phyloP scores from a whole-genome alignment of 192 early-diverging fungal species.

The Mortierella alpina region DNA sequence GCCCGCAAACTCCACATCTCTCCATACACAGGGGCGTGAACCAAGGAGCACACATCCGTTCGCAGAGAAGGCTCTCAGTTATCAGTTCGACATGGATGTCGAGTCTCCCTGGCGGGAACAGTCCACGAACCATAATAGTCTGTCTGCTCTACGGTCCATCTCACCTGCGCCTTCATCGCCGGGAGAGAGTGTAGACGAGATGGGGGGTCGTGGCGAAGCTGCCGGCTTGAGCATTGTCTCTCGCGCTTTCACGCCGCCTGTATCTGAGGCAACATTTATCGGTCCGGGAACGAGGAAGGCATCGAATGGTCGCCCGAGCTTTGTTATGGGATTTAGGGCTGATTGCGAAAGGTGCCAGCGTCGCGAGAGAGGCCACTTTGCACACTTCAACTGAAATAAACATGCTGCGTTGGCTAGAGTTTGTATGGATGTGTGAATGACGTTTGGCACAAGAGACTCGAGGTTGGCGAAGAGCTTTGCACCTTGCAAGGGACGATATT shows the following conservation, averaged over 20 bases:
- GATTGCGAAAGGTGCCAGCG: slow-evolving; percentile 35
- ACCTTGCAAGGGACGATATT: too few species aligned
- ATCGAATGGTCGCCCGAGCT: not conserved
- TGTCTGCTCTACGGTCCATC: slow-evolving; percentile 10
- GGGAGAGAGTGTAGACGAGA: not conserved
- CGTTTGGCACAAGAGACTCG: too few species aligned
- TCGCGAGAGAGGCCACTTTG: slow-evolving; percentile 45
- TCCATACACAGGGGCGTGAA: too few species aligned
- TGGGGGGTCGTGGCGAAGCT: not conserved
- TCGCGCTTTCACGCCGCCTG: too few species aligned
- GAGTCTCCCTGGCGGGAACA: not conserved
- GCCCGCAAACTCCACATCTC: too few species aligned
- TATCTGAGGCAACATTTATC: not conserved
- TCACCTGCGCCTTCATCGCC: slow-evolving; percentile 33
- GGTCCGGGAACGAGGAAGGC: not conserved
- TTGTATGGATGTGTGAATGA: too few species aligned
- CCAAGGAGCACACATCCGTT: too few species aligned
- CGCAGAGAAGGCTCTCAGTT: too few species aligned
- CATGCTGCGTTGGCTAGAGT: not conserved
- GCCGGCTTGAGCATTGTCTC: not conserved
- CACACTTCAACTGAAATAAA: slow-evolving; percentile 16
- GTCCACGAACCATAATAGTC: not conserved
- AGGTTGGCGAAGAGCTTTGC: too few species aligned
- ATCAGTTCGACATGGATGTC: slow-evolving; percentile 1
- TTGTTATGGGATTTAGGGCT: slow-evolving; percentile 40